phyloP scores from a whole-genome alignment of 371 early-diverging fungal genomes.

The Mortierella sp. region DNA sequence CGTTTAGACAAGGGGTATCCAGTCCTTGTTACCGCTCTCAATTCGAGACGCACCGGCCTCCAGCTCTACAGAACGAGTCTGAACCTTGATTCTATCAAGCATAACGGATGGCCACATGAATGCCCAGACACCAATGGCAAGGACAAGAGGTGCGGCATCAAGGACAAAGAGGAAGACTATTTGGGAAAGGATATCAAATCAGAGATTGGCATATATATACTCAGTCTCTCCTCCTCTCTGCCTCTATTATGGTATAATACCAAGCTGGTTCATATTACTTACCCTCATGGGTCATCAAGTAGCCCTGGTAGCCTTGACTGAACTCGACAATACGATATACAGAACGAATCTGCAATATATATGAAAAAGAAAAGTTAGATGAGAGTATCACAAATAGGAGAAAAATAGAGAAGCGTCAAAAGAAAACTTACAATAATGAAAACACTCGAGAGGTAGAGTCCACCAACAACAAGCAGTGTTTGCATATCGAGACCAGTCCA shows the following conservation, averaged over 20 bases:
- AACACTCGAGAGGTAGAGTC: conserved; percentile 31
- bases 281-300: conserved; percentile 30
- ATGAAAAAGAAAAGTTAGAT: not conserved
- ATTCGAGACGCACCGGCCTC: not conserved
- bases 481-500: conserved; percentile 23
- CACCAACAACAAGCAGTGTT: conserved; percentile 2
- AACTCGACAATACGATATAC: conserved; percentile 38
- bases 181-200: no score
- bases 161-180: conserved; percentile 37
- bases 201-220: not conserved
- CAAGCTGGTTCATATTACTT: no score
- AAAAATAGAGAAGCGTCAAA: no score
- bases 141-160: conserved; percentile 32
- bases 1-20: conserved; percentile 1
- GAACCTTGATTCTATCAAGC: conserved; percentile 12
- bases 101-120: conserved; percentile 28
- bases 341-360: conserved; percentile 26
- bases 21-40: not conserved
- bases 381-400: no score
- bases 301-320: conserved; percentile 20
- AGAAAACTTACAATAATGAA: conserved; percentile 42
- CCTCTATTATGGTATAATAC: no score
- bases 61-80: conserved; percentile 4
- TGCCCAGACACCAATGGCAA: conserved; percentile 41
- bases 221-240: no score